phyloP scores from a whole-genome alignment of 1,284 basidiomycete genomes.

The Cystobasidium slooffiae region DNA sequence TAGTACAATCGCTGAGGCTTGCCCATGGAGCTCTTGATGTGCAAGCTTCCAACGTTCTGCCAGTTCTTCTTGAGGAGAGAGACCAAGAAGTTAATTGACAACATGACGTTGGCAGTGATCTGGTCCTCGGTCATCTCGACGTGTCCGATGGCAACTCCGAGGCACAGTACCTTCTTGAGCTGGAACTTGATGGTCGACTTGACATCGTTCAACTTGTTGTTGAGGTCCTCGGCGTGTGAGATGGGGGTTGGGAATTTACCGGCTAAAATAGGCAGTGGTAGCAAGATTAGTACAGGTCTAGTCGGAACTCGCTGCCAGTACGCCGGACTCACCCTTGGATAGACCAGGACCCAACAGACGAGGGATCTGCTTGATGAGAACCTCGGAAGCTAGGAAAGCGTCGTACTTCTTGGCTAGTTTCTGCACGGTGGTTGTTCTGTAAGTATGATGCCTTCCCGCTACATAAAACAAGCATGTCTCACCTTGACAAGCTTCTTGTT shows the following conservation, averaged over 20 bases:
- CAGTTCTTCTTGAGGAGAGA: constrained; percentile 99
- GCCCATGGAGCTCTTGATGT: constrained; percentile 74
- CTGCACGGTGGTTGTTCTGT: neutral
- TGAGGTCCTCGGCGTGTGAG: constrained; percentile 88
- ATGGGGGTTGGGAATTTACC: constrained; percentile 99
- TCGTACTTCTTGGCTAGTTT: constrained; percentile 99
- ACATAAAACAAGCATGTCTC: neutral
- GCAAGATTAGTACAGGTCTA: neutral
- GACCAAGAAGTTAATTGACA: constrained; percentile 99
- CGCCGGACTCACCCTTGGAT: constrained; percentile 67
- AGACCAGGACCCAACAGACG: constrained; percentile 99
- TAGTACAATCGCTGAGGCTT: constrained; percentile 41
- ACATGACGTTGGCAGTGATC: constrained; percentile 95
- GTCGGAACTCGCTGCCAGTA: neutral
- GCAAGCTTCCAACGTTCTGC: constrained; percentile 99
- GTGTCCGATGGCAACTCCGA: constrained; percentile 98
- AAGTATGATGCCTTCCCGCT: neutral
- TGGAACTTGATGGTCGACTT: constrained; percentile 94
- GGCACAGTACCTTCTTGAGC: constrained; percentile 98
- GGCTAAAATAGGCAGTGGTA: constrained; percentile 63
- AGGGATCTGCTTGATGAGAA: constrained; percentile 99
- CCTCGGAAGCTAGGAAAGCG: constrained; percentile 96
- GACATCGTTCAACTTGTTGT: constrained; percentile 91
- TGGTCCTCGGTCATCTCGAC: constrained; percentile 98
- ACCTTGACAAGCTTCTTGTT: constrained; percentile 99